These are phyloP conservation scores for Aureobasidium zeae DNA, from an alignment of 2,329 filamentous ascomycete genomes.

Conservation along the genomic window DNA sequence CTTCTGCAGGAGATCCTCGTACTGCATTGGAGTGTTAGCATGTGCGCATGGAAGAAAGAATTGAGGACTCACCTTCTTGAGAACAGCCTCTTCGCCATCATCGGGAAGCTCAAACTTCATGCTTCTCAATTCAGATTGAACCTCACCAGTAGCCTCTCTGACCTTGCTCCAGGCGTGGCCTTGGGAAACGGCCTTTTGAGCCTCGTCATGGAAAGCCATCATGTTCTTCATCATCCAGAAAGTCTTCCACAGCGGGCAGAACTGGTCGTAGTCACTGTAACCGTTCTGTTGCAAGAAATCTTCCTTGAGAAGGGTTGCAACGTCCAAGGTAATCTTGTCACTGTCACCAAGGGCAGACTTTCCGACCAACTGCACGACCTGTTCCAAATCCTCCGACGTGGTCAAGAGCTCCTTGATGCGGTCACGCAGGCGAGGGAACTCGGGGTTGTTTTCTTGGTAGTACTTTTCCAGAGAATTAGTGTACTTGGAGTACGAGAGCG, in stretches of 20 bases:
- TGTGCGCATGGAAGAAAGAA: constrained; percentile 4
- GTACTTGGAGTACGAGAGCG: constrained; percentile 94
- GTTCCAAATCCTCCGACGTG: constrained; percentile 93
- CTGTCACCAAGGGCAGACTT: constrained; percentile 93
- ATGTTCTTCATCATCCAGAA: constrained; percentile 99
- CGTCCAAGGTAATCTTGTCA: constrained; percentile 96
- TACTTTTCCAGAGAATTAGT: constrained; percentile 77
- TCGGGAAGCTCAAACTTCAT: constrained; percentile 96
- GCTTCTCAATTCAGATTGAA: constrained; percentile 73
- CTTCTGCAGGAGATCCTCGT: constrained; percentile 79
- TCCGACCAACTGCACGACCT: constrained; percentile 96
- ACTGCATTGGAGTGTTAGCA: constrained; percentile 51
- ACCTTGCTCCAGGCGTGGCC: constrained; percentile 90
- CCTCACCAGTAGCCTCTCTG: constrained; percentile 76
- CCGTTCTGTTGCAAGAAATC: constrained; percentile 99
- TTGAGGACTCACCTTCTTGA: constrained; percentile 62
- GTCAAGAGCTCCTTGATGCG: constrained; percentile 89
- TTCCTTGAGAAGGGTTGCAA: constrained; percentile 87
- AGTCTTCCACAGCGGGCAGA: constrained; percentile 99
- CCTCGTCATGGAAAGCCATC: constrained; percentile 95
- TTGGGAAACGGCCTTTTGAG: constrained; percentile 86
- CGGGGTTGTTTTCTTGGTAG: constrained; percentile 88
- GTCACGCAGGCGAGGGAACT: constrained; percentile 87
- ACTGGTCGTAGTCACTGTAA: constrained; percentile 98
- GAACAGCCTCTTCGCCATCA: constrained; percentile 70